Conservation (phyloP, 768 basidiomycete genomes). For the Lyophyllum atratum region DNA sequence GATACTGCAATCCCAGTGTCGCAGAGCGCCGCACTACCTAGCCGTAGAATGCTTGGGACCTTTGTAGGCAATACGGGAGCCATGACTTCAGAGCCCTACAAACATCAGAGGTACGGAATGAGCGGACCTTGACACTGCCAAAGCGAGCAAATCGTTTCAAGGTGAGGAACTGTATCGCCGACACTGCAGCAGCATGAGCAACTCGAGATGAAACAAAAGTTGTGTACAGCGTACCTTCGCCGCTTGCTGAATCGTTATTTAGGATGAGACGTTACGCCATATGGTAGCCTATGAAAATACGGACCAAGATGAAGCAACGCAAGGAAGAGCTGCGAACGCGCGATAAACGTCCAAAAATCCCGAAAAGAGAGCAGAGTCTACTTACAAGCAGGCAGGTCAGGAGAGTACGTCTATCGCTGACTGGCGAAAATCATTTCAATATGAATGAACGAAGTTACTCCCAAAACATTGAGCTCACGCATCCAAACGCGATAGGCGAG, state of each 20-base stretch:
- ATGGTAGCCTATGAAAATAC: neutral
- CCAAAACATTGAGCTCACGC: conserved; percentile 12
- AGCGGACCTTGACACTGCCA: conserved; percentile 26
- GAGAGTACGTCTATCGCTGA: conserved; percentile 22
- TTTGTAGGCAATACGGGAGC: neutral
- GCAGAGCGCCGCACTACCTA: conserved; percentile 32
- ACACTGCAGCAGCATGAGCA: conserved; percentile 18
- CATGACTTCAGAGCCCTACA: neutral
- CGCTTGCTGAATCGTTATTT: conserved; percentile 22
- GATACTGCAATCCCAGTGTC: conserved; percentile 33
- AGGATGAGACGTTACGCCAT: neutral
- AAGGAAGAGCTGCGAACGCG: conserved; percentile 20
- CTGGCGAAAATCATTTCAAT: conserved; percentile 7
- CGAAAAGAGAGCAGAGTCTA: neutral
- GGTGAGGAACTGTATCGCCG: conserved; percentile 28
- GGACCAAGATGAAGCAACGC: conserved; percentile 30
- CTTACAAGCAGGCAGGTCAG: conserved; percentile 24
- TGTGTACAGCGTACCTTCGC: conserved; percentile 23
- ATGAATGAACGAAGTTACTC: neutral
- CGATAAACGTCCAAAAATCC: neutral
- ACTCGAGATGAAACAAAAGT: neutral
- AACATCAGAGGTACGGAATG: neutral
- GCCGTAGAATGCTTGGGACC: conserved; percentile 31
- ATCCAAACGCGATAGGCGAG: conserved; percentile 32
- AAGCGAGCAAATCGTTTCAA: conserved; percentile 25